These are phyloP conservation scores for Penicillium sp. DNA, from an alignment of 2,329 filamentous ascomycete species.

Conservation along the genomic window DNA sequence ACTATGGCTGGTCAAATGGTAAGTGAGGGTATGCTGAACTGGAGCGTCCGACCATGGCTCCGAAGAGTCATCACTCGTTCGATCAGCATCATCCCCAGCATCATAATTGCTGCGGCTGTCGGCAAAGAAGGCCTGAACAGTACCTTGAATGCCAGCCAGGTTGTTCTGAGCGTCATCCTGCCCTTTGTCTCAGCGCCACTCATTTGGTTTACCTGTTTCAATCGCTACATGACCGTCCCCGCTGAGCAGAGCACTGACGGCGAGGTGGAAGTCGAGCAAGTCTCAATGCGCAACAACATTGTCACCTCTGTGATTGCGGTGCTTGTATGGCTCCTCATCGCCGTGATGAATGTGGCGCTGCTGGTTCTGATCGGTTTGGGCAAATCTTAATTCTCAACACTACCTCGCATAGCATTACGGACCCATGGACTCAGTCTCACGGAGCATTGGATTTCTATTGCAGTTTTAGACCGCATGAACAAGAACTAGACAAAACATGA, in stretches of 20 bases:
- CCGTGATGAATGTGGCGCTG: constrained; percentile 74
- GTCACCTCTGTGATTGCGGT: constrained; percentile 57
- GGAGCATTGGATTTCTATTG: no score
- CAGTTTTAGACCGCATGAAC: no score
- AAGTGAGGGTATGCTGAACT: constrained; percentile 74
- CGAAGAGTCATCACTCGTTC: constrained; percentile 72
- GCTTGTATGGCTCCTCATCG: constrained; percentile 70
- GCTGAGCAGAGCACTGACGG: constrained; percentile 43
- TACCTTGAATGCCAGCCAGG: constrained; percentile 73
- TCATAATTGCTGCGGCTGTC: constrained; percentile 78
- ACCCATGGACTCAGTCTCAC: no score
- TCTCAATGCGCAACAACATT: constrained; percentile 72
- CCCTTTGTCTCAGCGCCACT: constrained; percentile 80
- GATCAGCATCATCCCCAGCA: constrained; percentile 77
- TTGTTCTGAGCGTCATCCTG: constrained; percentile 72
- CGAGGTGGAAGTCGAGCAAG: constrained; percentile 29
- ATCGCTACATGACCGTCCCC: constrained; percentile 73
- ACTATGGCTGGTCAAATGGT: constrained; percentile 91
- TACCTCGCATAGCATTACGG: background rate
- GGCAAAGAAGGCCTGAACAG: constrained; percentile 67
- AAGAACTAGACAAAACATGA: no score
- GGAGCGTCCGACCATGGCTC: constrained; percentile 73
- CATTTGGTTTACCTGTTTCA: constrained; percentile 78
- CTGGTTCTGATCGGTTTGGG: constrained; percentile 64
- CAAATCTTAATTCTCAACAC: constrained; percentile 25